Percentiles rank a stretch among this genome's conserved stretches.
These are phyloP conservation scores for Pseudocercospora macadamiae DNA, from an alignment of 2,329 filamentous ascomycete species.

Conservation along the genomic window DNA sequence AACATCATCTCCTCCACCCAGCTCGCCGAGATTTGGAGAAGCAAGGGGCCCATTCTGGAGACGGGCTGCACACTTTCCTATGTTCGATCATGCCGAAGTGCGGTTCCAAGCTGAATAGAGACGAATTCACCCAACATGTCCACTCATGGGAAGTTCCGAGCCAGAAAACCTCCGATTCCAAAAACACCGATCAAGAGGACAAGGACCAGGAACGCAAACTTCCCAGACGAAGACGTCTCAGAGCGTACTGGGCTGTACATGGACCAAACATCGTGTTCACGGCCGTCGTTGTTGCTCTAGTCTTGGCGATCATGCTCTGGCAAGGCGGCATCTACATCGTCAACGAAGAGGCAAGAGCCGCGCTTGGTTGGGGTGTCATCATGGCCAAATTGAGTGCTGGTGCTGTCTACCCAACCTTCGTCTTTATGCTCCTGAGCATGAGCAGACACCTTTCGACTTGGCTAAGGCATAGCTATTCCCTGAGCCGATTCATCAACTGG, in stretches of 20 bases:
- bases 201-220: conserved; percentile 45
- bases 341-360: conserved; percentile 47
- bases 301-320: conserved; percentile 59
- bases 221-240: conserved; percentile 49
- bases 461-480: conserved; percentile 54
- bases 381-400: conserved; percentile 60
- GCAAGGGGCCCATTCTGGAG: conserved; percentile 14
- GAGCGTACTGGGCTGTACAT: conserved; percentile 60
- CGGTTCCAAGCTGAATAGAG: conserved; percentile 49
- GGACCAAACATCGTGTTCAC: conserved; percentile 57
- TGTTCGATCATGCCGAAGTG: conserved; percentile 49
- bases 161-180: conserved; percentile 58
- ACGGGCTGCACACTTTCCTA: conserved; percentile 56
- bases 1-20: conserved; percentile 50
- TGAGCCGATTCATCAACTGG: conserved; percentile 62
- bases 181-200: conserved; percentile 51
- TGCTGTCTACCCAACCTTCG: conserved; percentile 60
- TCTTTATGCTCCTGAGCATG: conserved; percentile 63
- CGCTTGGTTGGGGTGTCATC: conserved; percentile 60
- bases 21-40: conserved; percentile 34
- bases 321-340: conserved; percentile 57
- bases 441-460: conserved; percentile 60
- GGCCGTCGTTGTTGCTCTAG: conserved; percentile 50
- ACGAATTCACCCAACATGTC: conserved; percentile 57
- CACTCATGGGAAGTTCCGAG: conserved; percentile 63